Percentiles rank a stretch among this genome's conserved stretches.
Conservation (phyloP, 2,329 filamentous ascomycete species). For the Cadophora luteo-olivacea region DNA sequence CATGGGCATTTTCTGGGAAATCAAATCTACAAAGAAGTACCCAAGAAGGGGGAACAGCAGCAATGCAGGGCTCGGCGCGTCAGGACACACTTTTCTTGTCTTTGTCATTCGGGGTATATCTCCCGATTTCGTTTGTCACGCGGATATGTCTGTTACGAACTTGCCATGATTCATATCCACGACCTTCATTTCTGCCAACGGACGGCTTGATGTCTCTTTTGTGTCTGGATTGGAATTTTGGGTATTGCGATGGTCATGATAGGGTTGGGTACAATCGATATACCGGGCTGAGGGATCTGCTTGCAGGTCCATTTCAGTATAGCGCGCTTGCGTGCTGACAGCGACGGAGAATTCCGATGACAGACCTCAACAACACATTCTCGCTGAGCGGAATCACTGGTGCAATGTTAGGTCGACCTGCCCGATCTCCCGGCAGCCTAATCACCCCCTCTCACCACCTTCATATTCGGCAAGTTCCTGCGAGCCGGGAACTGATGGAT, state of each 20-base stretch:
- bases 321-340: constrained; percentile 42
- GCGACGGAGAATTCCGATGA: constrained; percentile 33
- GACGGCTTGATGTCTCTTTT: constrained; percentile 43
- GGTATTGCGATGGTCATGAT: constrained; percentile 29
- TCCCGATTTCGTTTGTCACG: constrained; percentile 39
- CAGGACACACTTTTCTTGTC: constrained; percentile 43
- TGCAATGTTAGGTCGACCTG: constrained; percentile 31
- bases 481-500: constrained; percentile 31
- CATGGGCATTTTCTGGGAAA: constrained; percentile 47
- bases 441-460: constrained; percentile 28
- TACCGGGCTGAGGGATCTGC: constrained; percentile 35
- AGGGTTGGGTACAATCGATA: constrained; percentile 31
- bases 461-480: constrained; percentile 29
- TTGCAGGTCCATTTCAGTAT: constrained; percentile 33
- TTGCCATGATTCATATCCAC: constrained; percentile 33
- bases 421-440: constrained; percentile 23
- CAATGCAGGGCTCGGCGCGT: constrained; percentile 63
- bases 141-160: constrained; percentile 37
- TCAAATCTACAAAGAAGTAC: constrained; percentile 45
- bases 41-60: constrained; percentile 64
- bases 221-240: constrained; percentile 23
- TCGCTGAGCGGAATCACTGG: constrained; percentile 33
- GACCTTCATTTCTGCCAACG: constrained; percentile 31
- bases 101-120: constrained; percentile 41
- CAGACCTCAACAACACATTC: constrained; percentile 29